Conservation (phyloP, 148 eudicot species). For the Fagopyrum homotropicum region DNA sequence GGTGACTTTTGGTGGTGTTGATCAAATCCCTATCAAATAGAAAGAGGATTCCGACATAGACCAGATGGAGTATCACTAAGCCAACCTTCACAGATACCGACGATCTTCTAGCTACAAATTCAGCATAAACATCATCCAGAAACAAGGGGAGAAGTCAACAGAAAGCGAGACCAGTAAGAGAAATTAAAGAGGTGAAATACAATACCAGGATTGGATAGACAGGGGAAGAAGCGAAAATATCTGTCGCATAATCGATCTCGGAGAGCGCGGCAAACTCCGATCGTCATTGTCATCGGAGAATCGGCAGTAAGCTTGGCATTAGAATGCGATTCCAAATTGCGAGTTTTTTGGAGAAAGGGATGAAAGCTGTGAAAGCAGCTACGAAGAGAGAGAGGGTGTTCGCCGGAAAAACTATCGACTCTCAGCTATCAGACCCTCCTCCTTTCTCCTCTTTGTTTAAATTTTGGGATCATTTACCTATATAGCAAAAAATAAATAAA, state of each 20-base stretch:
- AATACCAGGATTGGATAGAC: conserved; percentile 8
- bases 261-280: neutral
- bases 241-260: conserved; percentile 8
- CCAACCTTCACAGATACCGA: conserved; percentile 48
- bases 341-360: neutral
- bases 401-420: neutral
- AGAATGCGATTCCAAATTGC: neutral
- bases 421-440: neutral
- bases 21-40: conserved; percentile 46
- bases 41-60: conserved; percentile 44
- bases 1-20: conserved; percentile 33
- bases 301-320: neutral
- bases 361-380: neutral
- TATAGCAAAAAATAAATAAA: too few species aligned
- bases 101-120: conserved; percentile 62
- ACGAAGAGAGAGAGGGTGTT: neutral
- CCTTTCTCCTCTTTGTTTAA: neutral
- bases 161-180: neutral
- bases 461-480: too few species aligned
- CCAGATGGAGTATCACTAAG: conserved; percentile 59
- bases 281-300: conserved; percentile 4
- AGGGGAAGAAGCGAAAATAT: conserved; percentile 7
- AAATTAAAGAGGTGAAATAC: neutral
- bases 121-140: conserved; percentile 5
- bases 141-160: conserved; percentile 2